Conservation (phyloP, 192 early-diverging fungal genomes). For the Allomyces javanicus region DNA sequence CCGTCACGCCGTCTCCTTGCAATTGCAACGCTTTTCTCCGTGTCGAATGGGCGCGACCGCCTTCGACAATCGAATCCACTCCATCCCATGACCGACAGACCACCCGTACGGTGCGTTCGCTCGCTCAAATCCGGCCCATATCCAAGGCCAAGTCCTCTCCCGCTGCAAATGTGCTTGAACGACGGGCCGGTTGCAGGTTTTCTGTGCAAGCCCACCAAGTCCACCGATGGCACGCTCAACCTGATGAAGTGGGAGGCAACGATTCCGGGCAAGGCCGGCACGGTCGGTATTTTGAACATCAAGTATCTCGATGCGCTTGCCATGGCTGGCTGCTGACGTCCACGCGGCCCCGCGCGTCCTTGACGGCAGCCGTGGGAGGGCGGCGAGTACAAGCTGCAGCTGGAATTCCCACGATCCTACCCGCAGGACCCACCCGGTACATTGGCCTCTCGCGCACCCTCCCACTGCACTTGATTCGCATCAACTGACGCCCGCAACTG, state of each 20-base stretch:
- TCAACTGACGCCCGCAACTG: no score
- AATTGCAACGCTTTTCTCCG: no score
- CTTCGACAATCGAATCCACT: no score
- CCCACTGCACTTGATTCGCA: no score
- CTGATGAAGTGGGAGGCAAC: slow-evolving; percentile 66
- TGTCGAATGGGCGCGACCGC: no score
- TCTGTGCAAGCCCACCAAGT: slow-evolving; percentile 75
- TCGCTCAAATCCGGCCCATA: neutral
- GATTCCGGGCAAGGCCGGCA: slow-evolving; percentile 42
- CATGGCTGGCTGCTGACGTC: slow-evolving; percentile 9
- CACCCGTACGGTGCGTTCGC: neutral
- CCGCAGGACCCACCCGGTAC: slow-evolving; percentile 58
- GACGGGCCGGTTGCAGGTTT: slow-evolving; percentile 33
- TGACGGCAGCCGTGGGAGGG: slow-evolving; percentile 80
- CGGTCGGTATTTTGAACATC: neutral
- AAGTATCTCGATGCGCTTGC: neutral
- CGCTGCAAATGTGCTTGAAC: neutral
- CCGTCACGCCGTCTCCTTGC: no score
- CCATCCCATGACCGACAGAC: slow-evolving; percentile 1
- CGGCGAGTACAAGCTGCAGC: slow-evolving; percentile 62
- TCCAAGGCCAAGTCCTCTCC: no score
- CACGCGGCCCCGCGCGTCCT: no score
- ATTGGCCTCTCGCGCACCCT: no score
- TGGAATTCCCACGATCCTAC: slow-evolving; percentile 79
- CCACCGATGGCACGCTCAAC: slow-evolving; percentile 53